Conservation (phyloP, 176 grass and related monocot genomes). For the Zizania latifolia region DNA sequence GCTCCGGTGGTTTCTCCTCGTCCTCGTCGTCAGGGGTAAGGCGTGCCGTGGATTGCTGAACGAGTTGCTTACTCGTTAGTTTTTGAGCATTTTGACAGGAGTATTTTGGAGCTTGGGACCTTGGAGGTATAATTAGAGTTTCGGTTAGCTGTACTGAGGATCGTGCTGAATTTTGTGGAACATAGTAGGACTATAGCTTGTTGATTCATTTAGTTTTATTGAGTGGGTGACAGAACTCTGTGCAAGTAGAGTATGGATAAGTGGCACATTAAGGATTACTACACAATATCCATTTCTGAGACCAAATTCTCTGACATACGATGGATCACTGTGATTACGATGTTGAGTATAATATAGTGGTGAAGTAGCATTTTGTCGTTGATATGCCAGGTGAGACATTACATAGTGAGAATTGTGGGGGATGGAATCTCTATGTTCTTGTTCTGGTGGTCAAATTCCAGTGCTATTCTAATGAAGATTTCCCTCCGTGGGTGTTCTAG, state of each 20-base stretch:
- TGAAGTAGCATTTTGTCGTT: not conserved
- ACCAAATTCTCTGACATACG: too few relatives aligned
- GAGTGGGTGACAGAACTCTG: too few relatives aligned
- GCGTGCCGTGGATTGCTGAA: not conserved
- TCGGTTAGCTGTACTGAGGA: not conserved
- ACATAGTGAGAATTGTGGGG: not conserved
- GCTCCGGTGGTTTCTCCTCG: slow-evolving; percentile 39
- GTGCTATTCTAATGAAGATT: not conserved
- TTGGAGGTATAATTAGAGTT: not conserved
- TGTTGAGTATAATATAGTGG: too few relatives aligned
- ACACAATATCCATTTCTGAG: too few relatives aligned
- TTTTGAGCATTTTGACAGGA: slow-evolving; percentile 3
- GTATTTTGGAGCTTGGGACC: too few relatives aligned
- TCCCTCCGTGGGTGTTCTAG: not conserved
- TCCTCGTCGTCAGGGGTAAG: slow-evolving; percentile 49
- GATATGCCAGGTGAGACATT: not conserved
- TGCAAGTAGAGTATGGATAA: not conserved
- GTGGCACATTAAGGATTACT: not conserved
- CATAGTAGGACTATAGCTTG: not conserved
- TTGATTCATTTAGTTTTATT: too few relatives aligned
- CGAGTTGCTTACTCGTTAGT: not conserved
- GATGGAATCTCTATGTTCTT: not conserved
- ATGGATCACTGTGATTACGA: too few relatives aligned
- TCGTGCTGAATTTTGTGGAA: not conserved
- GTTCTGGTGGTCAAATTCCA: not conserved